Evolutionary conservation across 2,329 filamentous ascomycete genomes (phyloP), one percentile per base, ranked within the genome.

Genomic region (Lachnellula willkommii): DNA sequence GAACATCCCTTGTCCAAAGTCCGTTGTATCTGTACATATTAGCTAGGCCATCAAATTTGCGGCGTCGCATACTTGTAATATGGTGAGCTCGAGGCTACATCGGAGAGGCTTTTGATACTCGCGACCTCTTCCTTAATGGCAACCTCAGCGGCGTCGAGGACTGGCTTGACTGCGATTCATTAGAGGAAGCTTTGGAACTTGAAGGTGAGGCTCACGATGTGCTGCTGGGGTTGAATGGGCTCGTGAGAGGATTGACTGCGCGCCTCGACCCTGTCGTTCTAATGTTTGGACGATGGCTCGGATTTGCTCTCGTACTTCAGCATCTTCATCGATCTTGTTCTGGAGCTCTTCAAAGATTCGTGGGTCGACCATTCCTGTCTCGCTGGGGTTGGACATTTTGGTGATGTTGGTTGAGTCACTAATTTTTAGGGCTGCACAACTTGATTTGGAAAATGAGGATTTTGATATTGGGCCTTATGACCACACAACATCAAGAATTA

Each of bases 291-390:
- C 81, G 65, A 95, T 88, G 55, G 90, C 85, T 62, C 86, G 83
- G 55, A 99, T 81, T 67, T 89, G 84, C 76, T 97, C 93, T 67
- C 89, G 85, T 53, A 95, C 85, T 53, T 81, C 78, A 8, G 83
- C 80, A 70, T 97, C 94, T 72, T 95, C 87, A 65, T 97, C 94
- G 66, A 96, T 90, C 72, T 92, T 92, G 57, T 81, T 77, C 74
- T 96, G 93, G 59, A 99, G 85, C 65, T 88, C 82, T 68, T 91
- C 84, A 73, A 97, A 96, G 71, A 97, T 89, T 48, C 53, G 80
- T 58, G 89, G 87, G 71, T 95, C 87, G 67, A 69, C 59, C 64
- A 68, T 67, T 56, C 61, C 62, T 47, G 53, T 35, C 5, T 46
- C 45, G 28, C 9, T 57, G 24, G 49, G 24, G 53, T 55, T 55